phyloP scores from a whole-genome alignment of 805 yeast species.

The Ogataea paraovalis region DNA sequence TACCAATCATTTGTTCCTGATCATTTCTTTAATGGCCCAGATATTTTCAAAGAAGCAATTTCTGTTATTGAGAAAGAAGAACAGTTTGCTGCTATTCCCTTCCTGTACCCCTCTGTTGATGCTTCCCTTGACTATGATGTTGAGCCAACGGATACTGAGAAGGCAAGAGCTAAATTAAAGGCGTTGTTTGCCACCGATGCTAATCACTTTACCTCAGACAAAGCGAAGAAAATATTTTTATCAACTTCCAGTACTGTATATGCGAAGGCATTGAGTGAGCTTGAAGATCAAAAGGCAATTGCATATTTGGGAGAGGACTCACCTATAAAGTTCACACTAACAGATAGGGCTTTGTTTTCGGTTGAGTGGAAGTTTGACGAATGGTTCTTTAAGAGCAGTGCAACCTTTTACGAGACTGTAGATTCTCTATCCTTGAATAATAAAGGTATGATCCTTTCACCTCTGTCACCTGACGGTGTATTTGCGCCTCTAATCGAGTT shows the following conservation, averaged over 20 bases:
- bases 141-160: conserved; percentile 27
- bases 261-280: conserved; percentile 44
- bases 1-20: conserved; percentile 41
- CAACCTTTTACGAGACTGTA: conserved; percentile 41
- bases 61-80: conserved; percentile 74
- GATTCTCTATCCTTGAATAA: conserved; percentile 37
- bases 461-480: conserved; percentile 56
- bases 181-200: conserved; percentile 57
- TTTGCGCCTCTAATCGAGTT: conserved; percentile 60
- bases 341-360: conserved; percentile 47
- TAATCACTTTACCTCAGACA: conserved; percentile 40
- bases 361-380: conserved; percentile 36
- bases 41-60: conserved; percentile 44
- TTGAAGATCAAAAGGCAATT: conserved; percentile 56
- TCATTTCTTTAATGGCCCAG: conserved; percentile 26
- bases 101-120: conserved; percentile 32
- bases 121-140: conserved; percentile 2
- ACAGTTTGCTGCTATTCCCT: conserved; percentile 42
- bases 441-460: conserved; percentile 53
- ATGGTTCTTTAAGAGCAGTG: conserved; percentile 42
- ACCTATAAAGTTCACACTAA: conserved; percentile 50
- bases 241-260: conserved; percentile 43
- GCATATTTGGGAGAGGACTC: conserved; percentile 45
- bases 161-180: conserved; percentile 40
- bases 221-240: conserved; percentile 45